Base-by-base conservation (phyloP, 441 rosid genomes). In the Pelargonium cotyledonis region DNA sequence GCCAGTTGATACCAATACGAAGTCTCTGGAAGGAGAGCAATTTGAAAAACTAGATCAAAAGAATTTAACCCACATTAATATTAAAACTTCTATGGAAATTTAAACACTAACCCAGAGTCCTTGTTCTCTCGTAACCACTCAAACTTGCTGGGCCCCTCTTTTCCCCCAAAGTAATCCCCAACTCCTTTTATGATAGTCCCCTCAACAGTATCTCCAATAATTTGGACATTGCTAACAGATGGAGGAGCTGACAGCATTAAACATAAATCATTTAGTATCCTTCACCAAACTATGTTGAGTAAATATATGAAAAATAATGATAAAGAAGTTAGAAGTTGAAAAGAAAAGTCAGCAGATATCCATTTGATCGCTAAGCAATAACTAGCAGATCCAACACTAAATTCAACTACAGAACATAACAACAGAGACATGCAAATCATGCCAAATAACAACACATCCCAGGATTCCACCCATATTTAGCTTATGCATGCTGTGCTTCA, bases 81-180 rank as follows among this genome's bases (percentile, higher is more conserved):
- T 15, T 35, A 16, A 35, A 18, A 47, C 58, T 31, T 57, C 15
- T 14, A 43, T 58, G 43, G 70, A 68, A 61, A 29, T 62, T 9
- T 29, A 38, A 62, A 70, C 68, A 83, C 96, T 82, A 78, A 90
- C 99, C 99, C 89, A 12, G 82, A 85, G 78, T 90, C 91, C 73
- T 76, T 85, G 77, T 81, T 84, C 82, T 92, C 89, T 21, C 90
- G 85, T 72, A 90, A 80, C 99, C 97, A 95, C 65, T 95, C 86
- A 75, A 90, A 95, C 87, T 88, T 92, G 92, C 97, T 95, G 9
- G 99, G 98, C 73, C 99, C 98, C 77, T 95, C 99, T 85, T 80
- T 83, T 73, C 99, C 99, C 65, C 99, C 99, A 83, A 92, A 95
- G 87, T 95, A 95, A 74, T 88, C 82, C 60, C 97, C 99, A 74